These are phyloP conservation scores for Kregervanrija delftensis DNA, from an alignment of 805 yeast species.

Conservation along the genomic window DNA sequence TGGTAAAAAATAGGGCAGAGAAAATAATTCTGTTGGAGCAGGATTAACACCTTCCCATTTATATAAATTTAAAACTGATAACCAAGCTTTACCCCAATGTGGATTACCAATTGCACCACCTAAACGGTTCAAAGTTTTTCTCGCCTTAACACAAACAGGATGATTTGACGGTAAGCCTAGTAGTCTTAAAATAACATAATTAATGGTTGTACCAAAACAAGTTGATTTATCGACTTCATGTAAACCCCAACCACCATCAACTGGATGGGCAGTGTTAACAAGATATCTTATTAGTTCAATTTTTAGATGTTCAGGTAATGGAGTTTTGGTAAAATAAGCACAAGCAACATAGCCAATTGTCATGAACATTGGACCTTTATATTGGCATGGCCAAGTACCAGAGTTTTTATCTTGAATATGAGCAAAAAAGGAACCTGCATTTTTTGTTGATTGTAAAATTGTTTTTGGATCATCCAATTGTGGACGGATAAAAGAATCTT, in stretches of 20 bases:
- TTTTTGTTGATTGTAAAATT: constrained; percentile 50
- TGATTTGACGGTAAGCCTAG: constrained; percentile 72
- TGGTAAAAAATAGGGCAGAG: constrained; percentile 73
- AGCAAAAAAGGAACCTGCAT: constrained; percentile 67
- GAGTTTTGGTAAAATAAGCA: constrained; percentile 59
- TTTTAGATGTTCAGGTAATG: constrained; percentile 58
- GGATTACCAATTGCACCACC: constrained; percentile 93
- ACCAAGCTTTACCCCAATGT: constrained; percentile 97
- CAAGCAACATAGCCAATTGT: constrained; percentile 81
- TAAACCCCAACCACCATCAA: constrained; percentile 99
- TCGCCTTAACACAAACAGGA: constrained; percentile 70
- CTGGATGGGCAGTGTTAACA: constrained; percentile 91
- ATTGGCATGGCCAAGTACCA: constrained; percentile 90
- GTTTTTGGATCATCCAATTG: constrained; percentile 28
- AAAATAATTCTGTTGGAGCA: constrained; percentile 94
- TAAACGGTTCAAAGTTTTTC: constrained; percentile 55
- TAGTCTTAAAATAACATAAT: constrained; percentile 74
- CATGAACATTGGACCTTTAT: constrained; percentile 98
- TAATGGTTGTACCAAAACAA: constrained; percentile 87
- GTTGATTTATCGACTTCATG: constrained; percentile 91
- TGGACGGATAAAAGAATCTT: constrained; percentile 14
- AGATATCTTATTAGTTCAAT: constrained; percentile 77
- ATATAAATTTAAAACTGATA: constrained; percentile 71
- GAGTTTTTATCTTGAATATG: constrained; percentile 63
- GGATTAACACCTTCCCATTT: constrained; percentile 98